These are phyloP conservation scores for Hyphodiscus hymeniophilus DNA, from an alignment of 495 filamentous ascomycete species.

Conservation along the genomic window DNA sequence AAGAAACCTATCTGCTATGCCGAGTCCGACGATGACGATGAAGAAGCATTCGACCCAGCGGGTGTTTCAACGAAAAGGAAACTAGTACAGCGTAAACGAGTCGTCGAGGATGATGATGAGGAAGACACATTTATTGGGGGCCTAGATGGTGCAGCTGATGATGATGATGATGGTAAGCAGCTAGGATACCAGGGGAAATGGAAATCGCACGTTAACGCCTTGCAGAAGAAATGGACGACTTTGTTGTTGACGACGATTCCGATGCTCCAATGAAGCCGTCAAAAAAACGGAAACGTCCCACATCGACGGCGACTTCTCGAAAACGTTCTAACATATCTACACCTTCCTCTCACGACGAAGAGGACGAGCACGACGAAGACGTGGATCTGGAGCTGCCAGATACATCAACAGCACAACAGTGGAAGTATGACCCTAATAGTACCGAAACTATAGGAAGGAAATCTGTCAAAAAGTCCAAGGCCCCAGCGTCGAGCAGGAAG, in stretches of 20 bases:
- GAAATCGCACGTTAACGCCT: conserved; percentile 1
- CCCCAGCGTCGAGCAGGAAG: conserved; percentile 31
- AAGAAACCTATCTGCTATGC: conserved; percentile 55
- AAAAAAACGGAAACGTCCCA: conserved; percentile 66
- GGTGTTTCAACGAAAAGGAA: conserved; percentile 29
- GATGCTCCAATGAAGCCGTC: conserved; percentile 44
- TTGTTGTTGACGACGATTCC: conserved; percentile 82
- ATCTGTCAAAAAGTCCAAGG: conserved; percentile 31
- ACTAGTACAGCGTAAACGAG: conserved; percentile 25
- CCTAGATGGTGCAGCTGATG: conserved; percentile 44
- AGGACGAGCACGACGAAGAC: conserved; percentile 32
- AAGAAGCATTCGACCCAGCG: conserved; percentile 40
- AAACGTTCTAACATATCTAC: conserved; percentile 48
- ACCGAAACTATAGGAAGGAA: conserved; percentile 51
- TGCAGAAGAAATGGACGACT: conserved; percentile 67
- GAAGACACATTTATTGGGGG: conserved; percentile 55
- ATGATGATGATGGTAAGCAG: conserved; percentile 46
- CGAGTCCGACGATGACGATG: conserved; percentile 55
- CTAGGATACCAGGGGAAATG: neutral
- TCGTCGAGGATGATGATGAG: conserved; percentile 56
- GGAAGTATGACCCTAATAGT: conserved; percentile 79
- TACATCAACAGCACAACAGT: conserved; percentile 71
- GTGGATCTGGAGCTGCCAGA: conserved; percentile 49
- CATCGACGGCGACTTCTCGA: conserved; percentile 39
- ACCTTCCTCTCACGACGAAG: conserved; percentile 31